Conservation (phyloP, 2,329 filamentous ascomycete genomes). For the Sordariomycetes sp. region DNA sequence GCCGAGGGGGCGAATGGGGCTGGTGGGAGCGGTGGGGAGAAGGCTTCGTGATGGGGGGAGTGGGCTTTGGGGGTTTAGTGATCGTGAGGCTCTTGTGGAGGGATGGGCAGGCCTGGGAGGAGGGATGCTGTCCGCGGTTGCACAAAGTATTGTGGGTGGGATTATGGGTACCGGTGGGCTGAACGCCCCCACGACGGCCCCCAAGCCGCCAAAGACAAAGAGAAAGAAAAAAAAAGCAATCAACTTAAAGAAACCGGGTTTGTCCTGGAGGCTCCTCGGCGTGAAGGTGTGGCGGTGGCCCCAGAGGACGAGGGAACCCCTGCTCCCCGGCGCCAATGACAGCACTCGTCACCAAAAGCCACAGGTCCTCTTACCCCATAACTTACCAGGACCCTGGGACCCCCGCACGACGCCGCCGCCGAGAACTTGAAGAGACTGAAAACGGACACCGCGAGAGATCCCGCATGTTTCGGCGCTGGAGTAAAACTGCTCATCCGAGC, state of each 20-base stretch:
- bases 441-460: too few species aligned
- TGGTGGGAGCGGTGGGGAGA: neutral
- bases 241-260: neutral
- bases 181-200: neutral
- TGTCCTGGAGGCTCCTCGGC: neutral
- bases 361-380: too few species aligned
- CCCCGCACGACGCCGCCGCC: too few species aligned
- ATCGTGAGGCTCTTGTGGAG: too few species aligned
- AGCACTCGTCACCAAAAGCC: neutral
- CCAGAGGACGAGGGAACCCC: neutral
- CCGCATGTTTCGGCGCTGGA: too few species aligned
- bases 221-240: neutral
- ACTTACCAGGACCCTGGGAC: too few species aligned
- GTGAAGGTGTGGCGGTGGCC: neutral
- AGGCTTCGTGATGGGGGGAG: neutral
- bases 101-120: neutral
- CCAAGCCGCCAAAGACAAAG: neutral
- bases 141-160: neutral
- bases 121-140: neutral
- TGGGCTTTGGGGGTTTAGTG: neutral
- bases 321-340: neutral
- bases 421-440: too few species aligned
- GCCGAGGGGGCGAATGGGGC: constrained; percentile 21
- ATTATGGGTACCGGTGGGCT: neutral
- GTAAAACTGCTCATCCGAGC: too few species aligned